A percentile compares a stretch with the other conserved stretches of the same genome.
phyloP scores from a whole-genome alignment of 2,329 filamentous ascomycete species.

The Aspergillus fischeri region DNA sequence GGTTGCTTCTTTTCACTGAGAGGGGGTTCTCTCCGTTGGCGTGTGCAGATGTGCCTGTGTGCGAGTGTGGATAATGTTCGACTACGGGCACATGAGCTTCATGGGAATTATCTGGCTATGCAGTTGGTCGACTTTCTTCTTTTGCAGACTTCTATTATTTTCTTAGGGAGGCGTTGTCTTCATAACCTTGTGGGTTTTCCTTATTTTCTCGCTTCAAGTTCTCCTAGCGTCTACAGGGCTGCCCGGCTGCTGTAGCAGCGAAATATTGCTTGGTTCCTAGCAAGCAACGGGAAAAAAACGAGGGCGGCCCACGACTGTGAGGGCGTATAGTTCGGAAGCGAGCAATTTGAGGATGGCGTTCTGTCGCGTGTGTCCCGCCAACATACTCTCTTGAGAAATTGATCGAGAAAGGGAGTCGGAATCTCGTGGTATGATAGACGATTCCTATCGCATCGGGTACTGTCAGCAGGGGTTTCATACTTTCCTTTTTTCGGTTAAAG shows the following conservation, averaged over 20 bases:
- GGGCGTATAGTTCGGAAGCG: slow-evolving; percentile 14
- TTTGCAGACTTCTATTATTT: slow-evolving; percentile 40
- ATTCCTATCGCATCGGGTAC: slow-evolving; percentile 24
- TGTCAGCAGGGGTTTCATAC: slow-evolving; percentile 21
- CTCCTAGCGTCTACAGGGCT: slow-evolving; percentile 19
- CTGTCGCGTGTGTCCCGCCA: slow-evolving; percentile 10
- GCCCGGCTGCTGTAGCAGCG: slow-evolving; percentile 27
- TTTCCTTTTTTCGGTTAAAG: slow-evolving; percentile 27
- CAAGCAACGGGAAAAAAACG: slow-evolving; percentile 4
- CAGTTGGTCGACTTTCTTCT: slow-evolving; percentile 38
- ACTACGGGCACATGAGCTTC: slow-evolving; percentile 30
- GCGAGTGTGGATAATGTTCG: slow-evolving; percentile 38
- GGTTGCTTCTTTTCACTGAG: slow-evolving; percentile 26
- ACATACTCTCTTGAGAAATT: slow-evolving; percentile 8
- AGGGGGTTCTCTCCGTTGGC: slow-evolving; percentile 26
- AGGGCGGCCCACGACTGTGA: slow-evolving; percentile 12
- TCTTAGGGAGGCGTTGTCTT: slow-evolving; percentile 44
- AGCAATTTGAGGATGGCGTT: slow-evolving; percentile 19
- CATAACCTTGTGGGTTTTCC: slow-evolving; percentile 38
- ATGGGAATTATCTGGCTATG: slow-evolving; percentile 31
- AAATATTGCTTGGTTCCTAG: slow-evolving; percentile 9
- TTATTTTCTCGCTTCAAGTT: slow-evolving; percentile 23
- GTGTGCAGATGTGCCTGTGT: slow-evolving; percentile 27
- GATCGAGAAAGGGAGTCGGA: slow-evolving; percentile 15
- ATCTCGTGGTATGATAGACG: slow-evolving; percentile 27